These are phyloP conservation scores for Bonia amplexicaulis DNA, from an alignment of 176 grass and related monocot species.

Conservation along the genomic window DNA sequence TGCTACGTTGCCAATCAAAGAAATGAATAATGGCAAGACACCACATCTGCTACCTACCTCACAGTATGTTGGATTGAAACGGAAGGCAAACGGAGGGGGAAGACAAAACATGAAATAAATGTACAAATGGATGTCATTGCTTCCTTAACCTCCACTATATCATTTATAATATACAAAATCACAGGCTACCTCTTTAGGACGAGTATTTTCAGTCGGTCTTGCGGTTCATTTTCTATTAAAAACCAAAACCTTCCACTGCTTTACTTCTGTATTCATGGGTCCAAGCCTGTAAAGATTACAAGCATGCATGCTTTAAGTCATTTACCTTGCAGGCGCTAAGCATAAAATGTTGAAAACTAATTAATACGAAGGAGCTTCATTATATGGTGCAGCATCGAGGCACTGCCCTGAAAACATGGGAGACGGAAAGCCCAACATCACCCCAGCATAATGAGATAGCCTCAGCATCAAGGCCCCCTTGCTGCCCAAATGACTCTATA, in stretches of 20 bases:
- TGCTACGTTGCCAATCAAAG: not conserved
- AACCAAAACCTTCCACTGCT: constrained; percentile 38
- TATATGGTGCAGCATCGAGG: constrained; percentile 85
- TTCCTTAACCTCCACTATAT: not conserved
- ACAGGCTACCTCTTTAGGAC: constrained; percentile 70
- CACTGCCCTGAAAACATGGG: constrained; percentile 59
- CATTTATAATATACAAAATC: not conserved
- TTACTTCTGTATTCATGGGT: constrained; percentile 84
- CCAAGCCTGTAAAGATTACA: constrained; percentile 60
- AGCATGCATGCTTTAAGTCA: not conserved
- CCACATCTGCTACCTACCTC: not conserved
- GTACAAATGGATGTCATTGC: not conserved
- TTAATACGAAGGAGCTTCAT: constrained; percentile 11
- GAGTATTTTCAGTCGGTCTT: constrained; percentile 59
- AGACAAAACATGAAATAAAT: constrained; percentile 11
- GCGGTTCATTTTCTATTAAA: constrained; percentile 48
- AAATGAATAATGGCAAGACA: not conserved
- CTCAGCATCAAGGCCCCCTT: constrained; percentile 39
- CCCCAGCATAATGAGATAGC: constrained; percentile 45
- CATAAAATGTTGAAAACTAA: not conserved
- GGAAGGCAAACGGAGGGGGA: not conserved
- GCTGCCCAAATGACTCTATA: too few species aligned
- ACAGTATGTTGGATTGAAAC: not conserved
- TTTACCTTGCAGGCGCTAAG: not conserved
- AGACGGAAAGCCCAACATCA: constrained; percentile 49